Evolutionary conservation across 2,329 filamentous ascomycete genomes (phyloP).

Genomic region (Xylariaceae sp.): DNA sequence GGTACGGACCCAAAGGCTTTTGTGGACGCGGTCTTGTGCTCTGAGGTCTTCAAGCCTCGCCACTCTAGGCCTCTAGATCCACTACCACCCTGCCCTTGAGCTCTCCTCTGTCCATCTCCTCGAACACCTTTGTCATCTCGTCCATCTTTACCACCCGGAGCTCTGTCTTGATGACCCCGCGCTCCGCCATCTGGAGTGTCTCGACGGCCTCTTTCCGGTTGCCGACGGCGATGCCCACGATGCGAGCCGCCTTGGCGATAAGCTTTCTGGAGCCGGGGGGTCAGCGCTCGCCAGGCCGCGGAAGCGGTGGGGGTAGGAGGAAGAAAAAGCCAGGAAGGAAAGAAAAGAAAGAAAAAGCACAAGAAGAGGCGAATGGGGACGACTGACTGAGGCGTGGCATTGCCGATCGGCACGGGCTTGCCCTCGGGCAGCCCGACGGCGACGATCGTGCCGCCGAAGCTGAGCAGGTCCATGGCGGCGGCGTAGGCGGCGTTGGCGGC

Average conservation of each 20-base stretch:
- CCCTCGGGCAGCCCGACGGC: slow-evolving; percentile 12
- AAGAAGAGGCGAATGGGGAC: not conserved
- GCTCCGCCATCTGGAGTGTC: slow-evolving; percentile 9
- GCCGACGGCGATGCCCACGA: slow-evolving; percentile 7
- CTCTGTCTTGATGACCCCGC: slow-evolving; percentile 8
- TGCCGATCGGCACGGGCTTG: slow-evolving; percentile 6
- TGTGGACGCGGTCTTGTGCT: too few species aligned
- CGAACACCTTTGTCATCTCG: slow-evolving; percentile 10
- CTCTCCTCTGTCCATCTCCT: slow-evolving; percentile 5
- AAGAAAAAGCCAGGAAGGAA: too few species aligned
- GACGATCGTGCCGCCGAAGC: slow-evolving; percentile 10
- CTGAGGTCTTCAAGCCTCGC: too few species aligned
- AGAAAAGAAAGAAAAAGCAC: too few species aligned
- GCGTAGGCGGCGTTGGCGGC: slow-evolving; percentile 9
- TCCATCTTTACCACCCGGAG: slow-evolving; percentile 8
- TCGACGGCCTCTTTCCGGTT: slow-evolving; percentile 12
- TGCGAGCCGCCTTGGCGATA: slow-evolving; percentile 3
- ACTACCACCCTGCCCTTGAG: slow-evolving; percentile 9
- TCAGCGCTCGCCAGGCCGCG: too few species aligned
- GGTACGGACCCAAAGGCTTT: too few species aligned
- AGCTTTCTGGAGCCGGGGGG: not conserved
- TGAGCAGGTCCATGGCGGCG: slow-evolving; percentile 8
- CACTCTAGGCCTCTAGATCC: too few species aligned
- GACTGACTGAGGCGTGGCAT: slow-evolving; percentile 3
- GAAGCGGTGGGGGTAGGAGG: too few species aligned